A percentile compares a stretch with the other conserved stretches of the same genome.
phyloP scores from a whole-genome alignment of 2,329 filamentous ascomycete genomes.

The Raffaelea albimanens region DNA sequence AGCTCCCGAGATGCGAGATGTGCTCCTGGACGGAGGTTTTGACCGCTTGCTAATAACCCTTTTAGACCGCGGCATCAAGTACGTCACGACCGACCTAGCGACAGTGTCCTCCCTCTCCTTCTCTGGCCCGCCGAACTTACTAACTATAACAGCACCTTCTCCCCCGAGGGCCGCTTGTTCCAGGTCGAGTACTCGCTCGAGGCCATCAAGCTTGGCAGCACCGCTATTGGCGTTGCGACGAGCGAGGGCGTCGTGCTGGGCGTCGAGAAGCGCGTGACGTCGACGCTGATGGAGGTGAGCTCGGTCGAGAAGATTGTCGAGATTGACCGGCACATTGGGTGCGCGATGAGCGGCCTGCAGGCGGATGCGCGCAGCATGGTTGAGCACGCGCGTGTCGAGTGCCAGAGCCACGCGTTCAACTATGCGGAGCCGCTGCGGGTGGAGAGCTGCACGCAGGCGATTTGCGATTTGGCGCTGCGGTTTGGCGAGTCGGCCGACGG shows the following conservation, averaged over 20 bases:
- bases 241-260: constrained; percentile 91
- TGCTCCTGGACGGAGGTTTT: no score
- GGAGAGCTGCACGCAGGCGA: constrained; percentile 97
- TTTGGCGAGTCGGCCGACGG: constrained; percentile 97
- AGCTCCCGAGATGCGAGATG: no score
- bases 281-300: constrained; percentile 90
- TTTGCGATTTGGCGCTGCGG: constrained; percentile 90
- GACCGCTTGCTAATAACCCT: background rate
- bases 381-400: constrained; percentile 95
- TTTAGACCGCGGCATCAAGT: constrained; percentile 95
- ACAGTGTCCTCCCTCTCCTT: background rate
- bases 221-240: constrained; percentile 94
- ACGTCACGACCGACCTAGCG: constrained; percentile 25
- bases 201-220: constrained; percentile 98
- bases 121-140: constrained; percentile 9
- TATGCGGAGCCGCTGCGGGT: constrained; percentile 92
- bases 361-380: constrained; percentile 96
- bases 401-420: constrained; percentile 95
- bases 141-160: constrained; percentile 70
- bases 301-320: constrained; percentile 99
- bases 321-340: constrained; percentile 97
- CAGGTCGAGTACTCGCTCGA: constrained; percentile 99
- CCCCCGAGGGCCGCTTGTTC: constrained; percentile 97
- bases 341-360: constrained; percentile 96
- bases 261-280: constrained; percentile 98